These are phyloP conservation scores for Cochlearia excelsa DNA, from an alignment of 345 rosid genomes.

Conservation along the genomic window DNA sequence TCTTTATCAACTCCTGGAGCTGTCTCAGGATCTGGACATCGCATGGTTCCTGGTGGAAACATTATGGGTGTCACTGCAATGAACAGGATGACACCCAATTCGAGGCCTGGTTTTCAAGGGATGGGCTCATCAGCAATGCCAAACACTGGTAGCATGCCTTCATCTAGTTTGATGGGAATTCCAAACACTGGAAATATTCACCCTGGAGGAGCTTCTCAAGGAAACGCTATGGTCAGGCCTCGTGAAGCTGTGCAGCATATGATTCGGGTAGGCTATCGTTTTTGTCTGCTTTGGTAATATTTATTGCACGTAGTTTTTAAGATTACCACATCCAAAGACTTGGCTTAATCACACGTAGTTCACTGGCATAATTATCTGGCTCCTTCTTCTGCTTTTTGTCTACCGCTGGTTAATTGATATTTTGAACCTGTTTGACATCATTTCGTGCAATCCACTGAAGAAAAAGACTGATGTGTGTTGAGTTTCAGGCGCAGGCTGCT, in stretches of 20 bases:
- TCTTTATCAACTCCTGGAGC: conserved; percentile 66
- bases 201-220: conserved; percentile 66
- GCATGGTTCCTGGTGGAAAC: conserved; percentile 65
- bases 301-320: not conserved
- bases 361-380: conserved; percentile 13
- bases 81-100: conserved; percentile 64
- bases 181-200: conserved; percentile 62
- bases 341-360: conserved; percentile 5
- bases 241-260: conserved; percentile 72
- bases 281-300: conserved; percentile 14
- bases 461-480: conserved; percentile 47
- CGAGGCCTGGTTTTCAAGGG: conserved; percentile 84
- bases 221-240: conserved; percentile 71
- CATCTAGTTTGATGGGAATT: conserved; percentile 69
- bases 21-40: conserved; percentile 61
- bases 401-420: conserved; percentile 21
- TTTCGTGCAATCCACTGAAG: conserved; percentile 51
- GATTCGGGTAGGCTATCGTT: conserved; percentile 57
- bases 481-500: conserved; percentile 69
- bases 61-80: conserved; percentile 62
- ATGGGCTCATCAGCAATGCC: conserved; percentile 63
- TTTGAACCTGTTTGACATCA: conserved; percentile 43
- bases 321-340: conserved; percentile 10
- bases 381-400: conserved; percentile 23
- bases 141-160: conserved; percentile 61